phyloP scores from a whole-genome alignment of 805 yeast genomes.

The Dipodascus albidus region DNA sequence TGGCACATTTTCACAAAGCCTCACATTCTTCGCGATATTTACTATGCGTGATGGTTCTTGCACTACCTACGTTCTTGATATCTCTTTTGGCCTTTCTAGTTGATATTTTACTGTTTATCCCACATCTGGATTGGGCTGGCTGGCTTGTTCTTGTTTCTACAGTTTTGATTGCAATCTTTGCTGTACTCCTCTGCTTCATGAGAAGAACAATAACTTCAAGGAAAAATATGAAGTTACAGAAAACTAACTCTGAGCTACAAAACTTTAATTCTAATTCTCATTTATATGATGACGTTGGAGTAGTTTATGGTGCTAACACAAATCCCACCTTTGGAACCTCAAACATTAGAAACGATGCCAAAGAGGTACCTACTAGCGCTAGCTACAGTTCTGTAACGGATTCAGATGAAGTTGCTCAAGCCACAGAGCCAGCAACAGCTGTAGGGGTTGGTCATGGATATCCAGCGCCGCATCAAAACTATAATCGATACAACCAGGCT shows the following conservation, averaged over 20 bases:
- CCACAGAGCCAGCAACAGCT: neutral
- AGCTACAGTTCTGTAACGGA: neutral
- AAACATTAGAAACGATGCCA: neutral
- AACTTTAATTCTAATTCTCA: conserved; percentile 9
- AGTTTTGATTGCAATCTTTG: conserved; percentile 47
- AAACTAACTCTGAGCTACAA: conserved; percentile 12
- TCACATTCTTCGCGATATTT: conserved; percentile 33
- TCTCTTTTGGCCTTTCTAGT: conserved; percentile 67
- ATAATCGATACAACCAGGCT: neutral
- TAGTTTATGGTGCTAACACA: neutral
- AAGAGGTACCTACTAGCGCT: neutral
- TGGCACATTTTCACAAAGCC: conserved; percentile 30
- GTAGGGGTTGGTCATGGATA: too few relatives aligned
- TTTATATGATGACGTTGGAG: neutral
- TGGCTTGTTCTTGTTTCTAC: conserved; percentile 73
- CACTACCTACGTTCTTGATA: conserved; percentile 58
- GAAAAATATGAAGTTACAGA: conserved; percentile 13
- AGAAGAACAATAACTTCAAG: conserved; percentile 43
- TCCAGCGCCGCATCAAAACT: neutral
- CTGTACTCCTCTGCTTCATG: conserved; percentile 58
- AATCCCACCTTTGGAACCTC: neutral
- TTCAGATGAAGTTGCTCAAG: neutral
- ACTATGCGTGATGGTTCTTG: conserved; percentile 42
- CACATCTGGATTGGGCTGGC: conserved; percentile 69
- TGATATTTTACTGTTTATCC: conserved; percentile 68